Evolutionary conservation across 768 basidiomycete genomes (phyloP), one percentile per base, ranked within the genome.

Genomic region (Pholiota molesta): DNA sequence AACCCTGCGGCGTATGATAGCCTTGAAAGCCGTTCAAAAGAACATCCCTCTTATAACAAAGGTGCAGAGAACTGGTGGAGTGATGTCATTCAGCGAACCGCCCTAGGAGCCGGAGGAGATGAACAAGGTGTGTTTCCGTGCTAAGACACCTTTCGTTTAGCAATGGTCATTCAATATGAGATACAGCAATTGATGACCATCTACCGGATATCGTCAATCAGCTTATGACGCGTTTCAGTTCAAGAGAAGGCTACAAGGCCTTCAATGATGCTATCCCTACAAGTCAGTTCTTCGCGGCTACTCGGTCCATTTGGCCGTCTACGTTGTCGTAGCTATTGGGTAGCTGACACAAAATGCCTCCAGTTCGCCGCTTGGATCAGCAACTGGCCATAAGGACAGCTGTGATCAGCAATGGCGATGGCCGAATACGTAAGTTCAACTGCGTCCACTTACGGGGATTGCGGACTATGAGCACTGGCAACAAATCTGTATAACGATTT

Each of bases 61-160:
- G 87, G 87, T 52, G 79, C 81, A 52, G 71, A 81, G 33, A 72
- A 69, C 2, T 94, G 91, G 91, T 94, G 92, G 92, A 72, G 77
- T n/a, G 87, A 91, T 63, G 91, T 94, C 40, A 87, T 94, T 63
- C 79, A 78, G 60, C 76, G 83, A 60, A 94, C 92, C 39, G 92
- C 91, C 17, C 72, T 91, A 2, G 90, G 86, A 3, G 90, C 92
- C 45, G 91, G 90, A 0, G 92, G 87, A 3, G 78, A 89, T 73
- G 71, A 81, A 52, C 70, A 76, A 67, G 81, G 89, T 87, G 62
- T 63, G 77, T 68, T 23, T 47, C 33, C 19, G 33, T 35, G 17
- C n/a, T 39, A 5, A 2, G 39, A 33, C 31, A 11, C 35, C 23
- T 39, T 31, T 52, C 14, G 42, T 16, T 13, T 16, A 49, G 26